Base-by-base conservation (phyloP, 495 filamentous ascomycete species). In the Penicillium pulvis region DNA sequence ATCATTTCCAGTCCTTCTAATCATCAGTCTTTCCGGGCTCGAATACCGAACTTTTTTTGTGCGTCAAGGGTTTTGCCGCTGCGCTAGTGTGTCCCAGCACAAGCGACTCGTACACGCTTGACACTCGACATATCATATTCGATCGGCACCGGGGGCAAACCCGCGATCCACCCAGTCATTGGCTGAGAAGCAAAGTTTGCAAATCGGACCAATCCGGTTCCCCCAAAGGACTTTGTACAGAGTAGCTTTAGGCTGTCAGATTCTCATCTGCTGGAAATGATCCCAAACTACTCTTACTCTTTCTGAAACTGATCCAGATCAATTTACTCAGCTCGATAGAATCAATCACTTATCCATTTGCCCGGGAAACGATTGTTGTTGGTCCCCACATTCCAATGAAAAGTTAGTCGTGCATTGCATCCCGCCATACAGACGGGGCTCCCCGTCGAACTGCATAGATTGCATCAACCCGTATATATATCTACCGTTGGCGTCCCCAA, bases 381-480 rank as follows among this genome's bases (percentile, higher is more conserved):
- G 23, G 17, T 51, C 61, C 47, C 62, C 67, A 70, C 67, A 70
- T 70, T 70, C 67, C 67, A 70, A 57, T 61, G 43, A 62, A 65
- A 70, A 64, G 47, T 58, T 44, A 63, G 59, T 55, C 59, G 20
- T 65, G 62, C 67, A 68, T 70, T 58, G 60, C 62, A 68, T 66
- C 65, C 57, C 51, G 53, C 50, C 45, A 35, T 57, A 56, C 58
- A 17, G 53, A 49, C 43, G 61, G 50, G 53, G 30, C 61, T 57
- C 26, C 42, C 55, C 58, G 58, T 41, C 54, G 31, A 49, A 41
- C 45, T 28, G 44, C 43, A 35, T 48, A 52, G 55, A 42, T 46
- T 43, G 50, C 55, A 55, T 36, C 36, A 30, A 30, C 46, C 20
- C 54, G 46, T 62, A 58, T 65, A 70, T 65, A 59, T 61, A 69